Base-by-base conservation (phyloP, 2,329 filamentous ascomycete species). In the Geoglossum cookeanum region DNA sequence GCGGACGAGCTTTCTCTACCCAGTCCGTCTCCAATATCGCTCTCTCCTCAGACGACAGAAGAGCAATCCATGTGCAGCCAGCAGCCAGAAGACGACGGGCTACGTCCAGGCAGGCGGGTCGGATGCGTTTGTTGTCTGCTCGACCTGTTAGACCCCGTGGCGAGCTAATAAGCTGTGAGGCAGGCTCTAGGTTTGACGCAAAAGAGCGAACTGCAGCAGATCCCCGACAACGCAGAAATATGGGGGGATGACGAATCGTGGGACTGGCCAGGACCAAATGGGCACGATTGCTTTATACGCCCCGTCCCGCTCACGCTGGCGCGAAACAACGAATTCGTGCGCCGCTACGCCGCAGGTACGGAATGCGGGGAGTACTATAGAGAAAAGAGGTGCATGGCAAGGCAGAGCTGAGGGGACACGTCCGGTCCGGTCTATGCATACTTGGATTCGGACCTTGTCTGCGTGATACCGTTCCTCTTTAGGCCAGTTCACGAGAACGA, bases 321-420 rank as follows among this genome's bases (percentile, higher is more conserved):
- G 49, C 49, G 15, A 30, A 32, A 53, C 49, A 32, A 53, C 30
- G 49, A 53, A 53, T 37, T 37, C 49, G 30, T 53, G 49, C 49
- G 37, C 49, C 49, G 37, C 35, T 53, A 30, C 49, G 49, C 22
- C 49, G 49, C 49, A 53, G 49, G 49, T 53, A 53, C 49, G 33
- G 49, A 53, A 53, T 53, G 49, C 49, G 49, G 49, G 49, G 49
- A 53, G 22, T 9, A 53, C 7, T 15, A 15, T 15, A 4, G 39
- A 15, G 35, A 37, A 1, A 52, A 32, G 9, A 33, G 27, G 8
- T 53, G 49, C 49, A 30, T 53, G 30, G 30, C 37, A n/a, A 53
- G 22, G 22, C 22, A 22, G 22, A 22, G 49, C 49, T 53, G 49
- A 17, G 17, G 4, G 30, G 37, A n/a, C 49, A 53, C 30, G 9